phyloP scores from a whole-genome alignment of 2,329 filamentous ascomycete genomes.

The Macroventuria anomochaeta region DNA sequence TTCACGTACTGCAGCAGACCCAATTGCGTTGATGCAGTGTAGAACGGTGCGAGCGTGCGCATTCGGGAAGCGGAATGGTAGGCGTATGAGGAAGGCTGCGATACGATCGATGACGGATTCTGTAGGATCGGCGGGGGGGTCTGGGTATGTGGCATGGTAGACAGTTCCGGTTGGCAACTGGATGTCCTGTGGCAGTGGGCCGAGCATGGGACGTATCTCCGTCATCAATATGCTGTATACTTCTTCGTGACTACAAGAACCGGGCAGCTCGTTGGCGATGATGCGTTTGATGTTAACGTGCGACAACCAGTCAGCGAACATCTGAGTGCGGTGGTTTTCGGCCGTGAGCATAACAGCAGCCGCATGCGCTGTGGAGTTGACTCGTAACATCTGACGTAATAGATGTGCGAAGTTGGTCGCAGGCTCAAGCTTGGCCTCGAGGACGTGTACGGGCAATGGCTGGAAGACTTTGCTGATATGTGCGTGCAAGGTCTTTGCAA shows the following conservation, averaged over 20 bases:
- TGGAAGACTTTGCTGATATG: slow-evolving; percentile 88
- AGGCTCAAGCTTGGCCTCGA: slow-evolving; percentile 85
- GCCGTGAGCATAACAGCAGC: slow-evolving; percentile 92
- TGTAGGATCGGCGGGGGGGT: slow-evolving; percentile 35
- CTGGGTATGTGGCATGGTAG: slow-evolving; percentile 38
- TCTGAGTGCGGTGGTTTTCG: slow-evolving; percentile 86
- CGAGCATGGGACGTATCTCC: slow-evolving; percentile 74
- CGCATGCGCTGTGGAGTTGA: slow-evolving; percentile 92
- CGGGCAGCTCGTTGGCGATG: slow-evolving; percentile 62
- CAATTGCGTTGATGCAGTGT: slow-evolving; percentile 76
- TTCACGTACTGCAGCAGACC: slow-evolving; percentile 79
- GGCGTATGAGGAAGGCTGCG: slow-evolving; percentile 72
- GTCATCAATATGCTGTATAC: slow-evolving; percentile 62
- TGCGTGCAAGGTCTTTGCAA: slow-evolving; percentile 78
- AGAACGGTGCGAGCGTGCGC: slow-evolving; percentile 75
- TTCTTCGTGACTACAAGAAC: slow-evolving; percentile 59
- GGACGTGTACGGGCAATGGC: slow-evolving; percentile 81
- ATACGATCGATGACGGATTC: slow-evolving; percentile 76
- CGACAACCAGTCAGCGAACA: slow-evolving; percentile 90
- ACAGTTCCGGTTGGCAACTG: slow-evolving; percentile 66
- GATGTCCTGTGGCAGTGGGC: slow-evolving; percentile 70
- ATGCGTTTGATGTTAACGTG: slow-evolving; percentile 64
- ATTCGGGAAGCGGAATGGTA: slow-evolving; percentile 75
- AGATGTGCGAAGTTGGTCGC: slow-evolving; percentile 88
- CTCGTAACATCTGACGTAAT: slow-evolving; percentile 83